Conservation (phyloP, 805 yeast species). For the Pichia kluyveri region DNA sequence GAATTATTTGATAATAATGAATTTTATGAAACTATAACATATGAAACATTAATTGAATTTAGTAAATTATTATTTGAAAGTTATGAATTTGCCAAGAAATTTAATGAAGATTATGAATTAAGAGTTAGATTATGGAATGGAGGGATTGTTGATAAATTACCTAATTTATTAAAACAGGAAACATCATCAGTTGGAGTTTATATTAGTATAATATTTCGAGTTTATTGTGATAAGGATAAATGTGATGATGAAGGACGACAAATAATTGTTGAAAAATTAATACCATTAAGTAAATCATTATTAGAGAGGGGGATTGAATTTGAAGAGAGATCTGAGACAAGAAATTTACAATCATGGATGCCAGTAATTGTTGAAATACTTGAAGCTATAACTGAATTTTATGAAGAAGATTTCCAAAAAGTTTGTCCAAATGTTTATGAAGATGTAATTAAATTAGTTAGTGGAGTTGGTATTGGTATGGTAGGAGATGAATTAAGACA, state of each 20-base stretch:
- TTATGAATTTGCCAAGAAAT: slow-evolving; percentile 74
- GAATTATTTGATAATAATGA: slow-evolving; percentile 66
- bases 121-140: slow-evolving; percentile 86
- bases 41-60: slow-evolving; percentile 48
- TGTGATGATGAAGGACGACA: slow-evolving; percentile 37
- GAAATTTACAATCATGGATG: slow-evolving; percentile 78
- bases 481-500: slow-evolving; percentile 45
- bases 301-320: slow-evolving; percentile 60
- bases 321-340: slow-evolving; percentile 69
- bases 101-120: slow-evolving; percentile 82
- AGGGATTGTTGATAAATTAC: slow-evolving; percentile 85
- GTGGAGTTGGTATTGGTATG: not conserved
- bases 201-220: slow-evolving; percentile 67
- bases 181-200: slow-evolving; percentile 83
- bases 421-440: slow-evolving; percentile 55
- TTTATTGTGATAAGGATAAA: slow-evolving; percentile 61
- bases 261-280: slow-evolving; percentile 42
- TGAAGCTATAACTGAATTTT: slow-evolving; percentile 73
- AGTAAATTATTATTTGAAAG: slow-evolving; percentile 56
- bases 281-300: slow-evolving; percentile 65
- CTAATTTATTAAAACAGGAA: slow-evolving; percentile 88
- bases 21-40: slow-evolving; percentile 65
- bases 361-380: slow-evolving; percentile 87
- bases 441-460: slow-evolving; percentile 39
- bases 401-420: slow-evolving; percentile 56